Evolutionary conservation across 768 basidiomycete genomes (phyloP), one percentile per base, ranked within the genome.

Genomic region (Heimioporus sp.): DNA sequence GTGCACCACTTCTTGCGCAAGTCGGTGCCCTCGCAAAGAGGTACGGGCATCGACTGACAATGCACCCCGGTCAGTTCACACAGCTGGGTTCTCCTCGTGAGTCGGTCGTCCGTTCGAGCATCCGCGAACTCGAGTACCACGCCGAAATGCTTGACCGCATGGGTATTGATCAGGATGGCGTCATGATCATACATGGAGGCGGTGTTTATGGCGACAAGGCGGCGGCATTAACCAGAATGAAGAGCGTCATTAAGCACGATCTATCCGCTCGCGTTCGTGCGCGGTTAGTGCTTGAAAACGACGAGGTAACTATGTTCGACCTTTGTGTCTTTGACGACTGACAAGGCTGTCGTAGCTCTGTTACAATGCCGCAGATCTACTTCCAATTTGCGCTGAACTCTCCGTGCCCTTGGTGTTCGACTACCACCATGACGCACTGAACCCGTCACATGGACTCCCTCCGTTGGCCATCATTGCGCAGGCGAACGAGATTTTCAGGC

Each of bases 241-340:
- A 85, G 65, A 73, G 80, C 52, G 87, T 85, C 13, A 87, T 91
- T 52, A 71, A 65, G 43, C 74, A 78, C 10, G 60, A 68, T n/a
- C 76, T 92, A 36, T 75, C 83, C 9, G 71, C 79, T 19, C 78
- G 80, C 20, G 83, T 92, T 52, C 81, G 87, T 54, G 77, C 77
- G 13, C 77, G 95, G 41, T 66, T 95, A 19, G 93, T 92, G 2
- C 74, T 94, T n/a, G 95, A 98, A 70, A 98, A 97, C 54, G 95
- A 97, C 57, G 95, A 98, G 74, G 90, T 89, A 44, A 30, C 17
- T 16, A 1, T 43, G 4, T 11, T 11, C 9, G 5, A 19, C 16
- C 5, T 32, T 41, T 8, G n/a, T 13, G 15, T 17, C 1, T 40
- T 35, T 12, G 31, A 16, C 5, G 9, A 12, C 37, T 54, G 20